Evolutionary conservation across 2,329 filamentous ascomycete genomes (phyloP).

Genomic region (Penicillium hesseltinei): DNA sequence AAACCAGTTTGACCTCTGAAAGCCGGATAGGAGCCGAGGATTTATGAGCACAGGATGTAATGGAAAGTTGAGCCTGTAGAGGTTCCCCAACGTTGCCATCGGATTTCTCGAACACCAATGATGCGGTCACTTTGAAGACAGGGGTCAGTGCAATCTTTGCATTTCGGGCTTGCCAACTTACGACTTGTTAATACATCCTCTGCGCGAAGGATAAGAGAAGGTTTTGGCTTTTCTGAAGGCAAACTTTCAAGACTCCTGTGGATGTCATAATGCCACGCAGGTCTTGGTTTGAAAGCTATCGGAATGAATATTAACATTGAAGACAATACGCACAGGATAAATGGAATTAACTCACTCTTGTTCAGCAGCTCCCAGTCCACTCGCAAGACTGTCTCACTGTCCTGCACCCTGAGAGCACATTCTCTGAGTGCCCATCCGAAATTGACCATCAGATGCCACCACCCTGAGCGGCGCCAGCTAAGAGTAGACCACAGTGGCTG

Average conservation of each 20-base stretch:
- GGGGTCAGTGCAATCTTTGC: slow-evolving; percentile 15
- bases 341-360: slow-evolving; percentile 28
- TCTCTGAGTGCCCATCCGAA: slow-evolving; percentile 55
- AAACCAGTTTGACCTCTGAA: slow-evolving; percentile 51
- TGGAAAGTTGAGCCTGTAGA: slow-evolving; percentile 54
- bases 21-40: slow-evolving; percentile 49
- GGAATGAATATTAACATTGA: slow-evolving; percentile 8
- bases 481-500: slow-evolving; percentile 55
- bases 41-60: slow-evolving; percentile 50
- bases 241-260: slow-evolving; percentile 47
- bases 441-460: slow-evolving; percentile 56
- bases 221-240: slow-evolving; percentile 39
- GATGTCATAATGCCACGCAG: slow-evolving; percentile 46
- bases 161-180: slow-evolving; percentile 29
- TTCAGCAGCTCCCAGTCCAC: slow-evolving; percentile 58
- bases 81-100: slow-evolving; percentile 61
- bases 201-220: slow-evolving; percentile 47
- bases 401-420: slow-evolving; percentile 48
- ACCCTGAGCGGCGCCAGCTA: slow-evolving; percentile 60
- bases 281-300: slow-evolving; percentile 37
- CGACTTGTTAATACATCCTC: slow-evolving; percentile 50
- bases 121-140: slow-evolving; percentile 45
- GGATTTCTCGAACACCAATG: slow-evolving; percentile 53
- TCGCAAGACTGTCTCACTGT: slow-evolving; percentile 50
- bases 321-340: neutral